These are phyloP conservation scores for Trichophyton schoenleinii DNA, from an alignment of 2,329 filamentous ascomycete species.

Conservation along the genomic window DNA sequence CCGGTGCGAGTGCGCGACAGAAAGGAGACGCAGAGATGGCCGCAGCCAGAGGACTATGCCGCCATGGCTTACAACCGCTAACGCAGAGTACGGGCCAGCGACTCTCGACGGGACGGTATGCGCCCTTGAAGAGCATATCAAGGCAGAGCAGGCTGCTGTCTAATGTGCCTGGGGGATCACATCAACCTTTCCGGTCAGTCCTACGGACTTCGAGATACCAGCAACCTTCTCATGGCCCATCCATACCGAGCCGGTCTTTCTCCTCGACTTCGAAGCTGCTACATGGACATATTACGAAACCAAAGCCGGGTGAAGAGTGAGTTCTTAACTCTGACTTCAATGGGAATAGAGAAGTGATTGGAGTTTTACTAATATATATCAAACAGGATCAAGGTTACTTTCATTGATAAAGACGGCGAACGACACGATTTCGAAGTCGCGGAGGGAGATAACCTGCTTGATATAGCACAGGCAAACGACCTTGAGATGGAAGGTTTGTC, in stretches of 20 bases:
- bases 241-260: constrained; percentile 38
- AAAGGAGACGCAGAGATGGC: neutral
- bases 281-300: constrained; percentile 72
- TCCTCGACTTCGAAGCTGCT: constrained; percentile 46
- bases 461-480: constrained; percentile 88
- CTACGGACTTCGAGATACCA: neutral
- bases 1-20: neutral
- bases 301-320: constrained; percentile 86
- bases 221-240: neutral
- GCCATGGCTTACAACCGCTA: neutral
- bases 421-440: constrained; percentile 66
- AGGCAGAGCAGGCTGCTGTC: constrained; percentile 4
- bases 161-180: neutral
- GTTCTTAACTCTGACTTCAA: constrained; percentile 24
- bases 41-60: constrained; percentile 1
- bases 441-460: constrained; percentile 82
- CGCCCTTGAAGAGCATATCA: neutral
- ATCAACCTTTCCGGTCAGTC: neutral
- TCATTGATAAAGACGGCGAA: constrained; percentile 79
- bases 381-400: constrained; percentile 68
- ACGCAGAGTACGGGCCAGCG: neutral
- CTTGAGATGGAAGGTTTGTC: constrained; percentile 82
- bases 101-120: neutral
- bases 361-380: constrained; percentile 2
- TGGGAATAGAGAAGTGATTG: neutral